A percentile compares a stretch with the other conserved stretches of the same genome.
Evolutionary conservation across 192 early-diverging fungal species (phyloP).

Genomic region (Backusella circina): DNA sequence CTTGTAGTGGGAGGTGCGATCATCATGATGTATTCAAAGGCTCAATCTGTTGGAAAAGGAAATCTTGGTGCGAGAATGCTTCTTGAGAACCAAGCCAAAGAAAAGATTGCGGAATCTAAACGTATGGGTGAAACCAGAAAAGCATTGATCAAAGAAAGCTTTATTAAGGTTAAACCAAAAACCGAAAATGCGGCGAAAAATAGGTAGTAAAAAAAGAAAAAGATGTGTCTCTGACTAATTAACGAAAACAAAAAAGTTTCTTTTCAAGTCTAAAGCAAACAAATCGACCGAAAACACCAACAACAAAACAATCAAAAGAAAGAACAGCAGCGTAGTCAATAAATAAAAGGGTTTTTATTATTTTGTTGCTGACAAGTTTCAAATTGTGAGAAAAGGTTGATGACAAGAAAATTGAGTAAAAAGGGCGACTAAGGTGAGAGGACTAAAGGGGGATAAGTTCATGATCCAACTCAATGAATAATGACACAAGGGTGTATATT

Average conservation of each 20-base stretch:
- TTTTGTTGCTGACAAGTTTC: neutral
- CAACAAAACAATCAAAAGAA: neutral
- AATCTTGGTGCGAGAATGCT: slow-evolving; percentile 30
- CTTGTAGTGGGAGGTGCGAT: slow-evolving; percentile 38
- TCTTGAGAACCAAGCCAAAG: slow-evolving; percentile 24
- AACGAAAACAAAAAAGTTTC: neutral
- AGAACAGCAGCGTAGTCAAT: neutral
- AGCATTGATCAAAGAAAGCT: neutral
- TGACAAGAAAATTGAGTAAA: no score
- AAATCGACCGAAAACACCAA: neutral
- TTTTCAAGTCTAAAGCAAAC: neutral
- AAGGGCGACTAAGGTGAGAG: no score
- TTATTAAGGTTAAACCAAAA: neutral
- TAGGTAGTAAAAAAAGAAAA: neutral
- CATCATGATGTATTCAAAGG: slow-evolving; percentile 25
- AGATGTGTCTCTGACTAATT: neutral
- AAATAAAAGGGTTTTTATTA: neutral
- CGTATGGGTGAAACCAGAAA: neutral
- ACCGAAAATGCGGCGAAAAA: neutral
- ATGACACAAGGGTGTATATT: no score
- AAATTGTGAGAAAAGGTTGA: no score
- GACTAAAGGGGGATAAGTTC: no score
- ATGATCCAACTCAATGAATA: no score
- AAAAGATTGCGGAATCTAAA: slow-evolving; percentile 20
- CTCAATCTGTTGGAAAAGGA: slow-evolving; percentile 31